Evolutionary conservation across 345 rosid species (phyloP).

Genomic region (Linum trigynum): DNA sequence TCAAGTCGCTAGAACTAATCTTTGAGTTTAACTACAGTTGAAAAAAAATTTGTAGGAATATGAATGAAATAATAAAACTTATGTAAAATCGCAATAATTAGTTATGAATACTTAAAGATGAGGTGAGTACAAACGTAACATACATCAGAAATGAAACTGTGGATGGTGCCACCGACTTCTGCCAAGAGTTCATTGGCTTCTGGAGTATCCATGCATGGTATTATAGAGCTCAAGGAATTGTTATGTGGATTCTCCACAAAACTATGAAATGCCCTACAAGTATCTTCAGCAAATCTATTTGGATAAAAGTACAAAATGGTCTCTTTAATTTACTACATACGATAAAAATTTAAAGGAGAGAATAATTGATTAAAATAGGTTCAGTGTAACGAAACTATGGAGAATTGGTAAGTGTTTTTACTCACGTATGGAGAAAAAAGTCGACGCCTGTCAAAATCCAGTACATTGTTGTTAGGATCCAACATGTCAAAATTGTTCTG

Average conservation of each 20-base stretch:
- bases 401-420: background rate
- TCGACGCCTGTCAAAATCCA: conserved; percentile 62
- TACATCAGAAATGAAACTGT: conserved; percentile 41
- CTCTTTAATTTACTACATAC: too few species aligned
- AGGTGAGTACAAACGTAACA: background rate
- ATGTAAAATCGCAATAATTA: too few species aligned
- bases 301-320: background rate
- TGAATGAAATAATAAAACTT: too few species aligned
- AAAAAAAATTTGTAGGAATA: too few species aligned
- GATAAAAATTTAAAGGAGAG: too few species aligned
- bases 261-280: conserved; percentile 44
- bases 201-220: conserved; percentile 46
- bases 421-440: conserved; percentile 60
- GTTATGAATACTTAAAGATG: too few species aligned
- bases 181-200: conserved; percentile 27
- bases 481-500: conserved; percentile 54
- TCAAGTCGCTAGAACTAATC: background rate
- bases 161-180: conserved; percentile 34
- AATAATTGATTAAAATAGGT: background rate
- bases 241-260: conserved; percentile 38
- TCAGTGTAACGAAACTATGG: background rate
- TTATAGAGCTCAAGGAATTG: conserved; percentile 28
- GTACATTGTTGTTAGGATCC: conserved; percentile 52
- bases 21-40: background rate
- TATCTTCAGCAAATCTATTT: conserved; percentile 47